phyloP scores from a whole-genome alignment of 192 early-diverging fungal species.

The Linnemannia schmuckeri region DNA sequence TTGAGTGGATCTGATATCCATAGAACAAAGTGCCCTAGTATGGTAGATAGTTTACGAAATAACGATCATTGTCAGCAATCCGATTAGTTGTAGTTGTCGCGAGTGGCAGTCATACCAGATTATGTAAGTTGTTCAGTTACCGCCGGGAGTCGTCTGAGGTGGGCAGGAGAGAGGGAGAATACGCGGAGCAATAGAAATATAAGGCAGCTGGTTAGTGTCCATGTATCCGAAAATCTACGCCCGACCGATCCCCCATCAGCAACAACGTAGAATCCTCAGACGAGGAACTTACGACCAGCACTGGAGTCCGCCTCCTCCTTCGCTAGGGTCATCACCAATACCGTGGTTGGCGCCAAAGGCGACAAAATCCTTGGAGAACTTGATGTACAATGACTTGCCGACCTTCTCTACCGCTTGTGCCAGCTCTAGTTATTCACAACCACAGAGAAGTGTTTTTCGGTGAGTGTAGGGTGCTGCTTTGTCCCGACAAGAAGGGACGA shows the following conservation, averaged over 20 bases:
- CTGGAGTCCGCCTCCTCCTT: constrained; percentile 71
- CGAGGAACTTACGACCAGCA: constrained; percentile 73
- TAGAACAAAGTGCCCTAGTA: constrained; percentile 70
- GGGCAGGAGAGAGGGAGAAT: too few relatives aligned
- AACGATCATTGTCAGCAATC: background rate
- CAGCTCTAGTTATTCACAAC: constrained; percentile 55
- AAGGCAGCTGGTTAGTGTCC: background rate
- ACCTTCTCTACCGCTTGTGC: constrained; percentile 79
- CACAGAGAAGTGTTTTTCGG: background rate
- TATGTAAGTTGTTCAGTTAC: background rate
- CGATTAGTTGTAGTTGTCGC: background rate
- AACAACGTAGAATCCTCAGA: background rate
- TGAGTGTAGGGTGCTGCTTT: too few relatives aligned
- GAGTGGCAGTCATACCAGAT: background rate
- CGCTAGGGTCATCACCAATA: constrained; percentile 70
- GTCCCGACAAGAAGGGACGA: background rate
- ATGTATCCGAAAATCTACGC: background rate
- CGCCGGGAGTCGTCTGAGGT: constrained; percentile 17
- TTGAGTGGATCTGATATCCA: constrained; percentile 77
- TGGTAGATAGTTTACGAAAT: background rate
- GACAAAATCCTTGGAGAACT: constrained; percentile 71
- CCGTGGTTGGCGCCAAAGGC: constrained; percentile 64
- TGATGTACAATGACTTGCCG: constrained; percentile 74
- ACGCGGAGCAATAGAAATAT: background rate
- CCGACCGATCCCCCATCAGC: too few relatives aligned